phyloP scores from a whole-genome alignment of 345 rosid genomes.

The Linum trigynum region DNA sequence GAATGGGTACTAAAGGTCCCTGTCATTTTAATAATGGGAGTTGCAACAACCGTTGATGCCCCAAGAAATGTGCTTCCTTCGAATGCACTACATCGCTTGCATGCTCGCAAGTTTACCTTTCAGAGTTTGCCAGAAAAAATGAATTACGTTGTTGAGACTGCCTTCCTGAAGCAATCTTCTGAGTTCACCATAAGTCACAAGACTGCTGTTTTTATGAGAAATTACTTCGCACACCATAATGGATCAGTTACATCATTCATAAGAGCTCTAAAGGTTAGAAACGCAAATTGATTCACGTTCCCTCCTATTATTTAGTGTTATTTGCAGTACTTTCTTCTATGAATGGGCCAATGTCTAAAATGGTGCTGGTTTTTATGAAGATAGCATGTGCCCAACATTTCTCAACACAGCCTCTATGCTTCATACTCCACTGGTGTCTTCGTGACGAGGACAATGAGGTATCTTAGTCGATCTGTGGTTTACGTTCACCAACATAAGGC shows the following conservation, averaged over 20 bases:
- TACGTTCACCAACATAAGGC: too few relatives aligned
- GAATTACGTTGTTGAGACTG: conserved; percentile 77
- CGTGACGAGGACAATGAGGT: conserved; percentile 48
- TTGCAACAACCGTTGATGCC: conserved; percentile 75
- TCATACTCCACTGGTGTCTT: conserved; percentile 42
- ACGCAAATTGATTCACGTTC: conserved; percentile 5
- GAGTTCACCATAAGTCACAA: conserved; percentile 67
- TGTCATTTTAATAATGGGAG: conserved; percentile 64
- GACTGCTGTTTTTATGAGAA: conserved; percentile 65
- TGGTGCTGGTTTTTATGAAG: conserved; percentile 30
- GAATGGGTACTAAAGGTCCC: conserved; percentile 90
- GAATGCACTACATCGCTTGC: conserved; percentile 50
- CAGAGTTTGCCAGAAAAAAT: conserved; percentile 72
- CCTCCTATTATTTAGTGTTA: not conserved
- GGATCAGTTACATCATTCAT: conserved; percentile 82
- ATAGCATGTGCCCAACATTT: conserved; percentile 86
- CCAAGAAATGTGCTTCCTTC: conserved; percentile 51
- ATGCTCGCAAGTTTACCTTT: conserved; percentile 58
- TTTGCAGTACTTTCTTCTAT: not conserved
- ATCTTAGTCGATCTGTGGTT: not conserved
- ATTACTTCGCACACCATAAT: conserved; percentile 68
- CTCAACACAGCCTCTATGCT: conserved; percentile 57
- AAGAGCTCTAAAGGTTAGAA: conserved; percentile 74
- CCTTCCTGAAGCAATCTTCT: conserved; percentile 60
- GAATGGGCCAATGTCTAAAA: conserved; percentile 1